Percentiles rank a stretch among this genome's conserved stretches.
Evolutionary conservation across 2,329 filamentous ascomycete species (phyloP).

Genomic region (Curvularia spicifera): DNA sequence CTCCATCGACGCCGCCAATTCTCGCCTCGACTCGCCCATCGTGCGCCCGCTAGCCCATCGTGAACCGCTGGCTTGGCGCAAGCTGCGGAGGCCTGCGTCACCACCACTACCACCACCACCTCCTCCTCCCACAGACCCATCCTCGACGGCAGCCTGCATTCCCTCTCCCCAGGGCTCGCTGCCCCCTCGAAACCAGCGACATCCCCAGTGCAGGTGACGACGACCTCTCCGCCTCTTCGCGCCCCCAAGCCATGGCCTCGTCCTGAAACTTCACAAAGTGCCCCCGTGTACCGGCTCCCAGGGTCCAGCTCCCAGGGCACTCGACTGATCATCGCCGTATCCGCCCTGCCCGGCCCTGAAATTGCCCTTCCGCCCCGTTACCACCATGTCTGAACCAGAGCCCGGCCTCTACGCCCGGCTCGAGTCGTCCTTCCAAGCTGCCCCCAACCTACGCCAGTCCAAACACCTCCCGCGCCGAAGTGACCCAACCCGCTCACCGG

Average conservation of each 20-base stretch:
- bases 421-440: slow-evolving; percentile 40
- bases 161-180: slow-evolving; percentile 6
- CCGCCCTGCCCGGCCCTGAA: background rate
- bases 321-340: background rate
- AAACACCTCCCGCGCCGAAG: slow-evolving; percentile 36
- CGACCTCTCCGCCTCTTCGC: slow-evolving; percentile 12
- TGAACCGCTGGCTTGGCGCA: slow-evolving; percentile 31
- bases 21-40: slow-evolving; percentile 1
- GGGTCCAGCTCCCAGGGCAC: slow-evolving; percentile 7
- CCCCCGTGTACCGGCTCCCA: slow-evolving; percentile 14
- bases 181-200: slow-evolving; percentile 16
- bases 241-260: slow-evolving; percentile 31
- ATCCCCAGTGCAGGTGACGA: slow-evolving; percentile 27
- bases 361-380: background rate
- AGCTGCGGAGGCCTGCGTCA: slow-evolving; percentile 35
- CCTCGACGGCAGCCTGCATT: slow-evolving; percentile 11
- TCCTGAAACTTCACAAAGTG: slow-evolving; percentile 16
- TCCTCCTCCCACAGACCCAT: slow-evolving; percentile 2
- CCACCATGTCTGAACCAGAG: slow-evolving; percentile 34
- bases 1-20: slow-evolving; percentile 3
- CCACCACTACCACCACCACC: slow-evolving; percentile 9
- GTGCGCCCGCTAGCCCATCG: slow-evolving; percentile 10
- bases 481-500: slow-evolving; percentile 31
- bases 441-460: slow-evolving; percentile 36
- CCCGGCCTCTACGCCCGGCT: slow-evolving; percentile 40